These are phyloP conservation scores for Didymella arachidicola DNA, from an alignment of 2,329 filamentous ascomycete genomes.

Conservation along the genomic window DNA sequence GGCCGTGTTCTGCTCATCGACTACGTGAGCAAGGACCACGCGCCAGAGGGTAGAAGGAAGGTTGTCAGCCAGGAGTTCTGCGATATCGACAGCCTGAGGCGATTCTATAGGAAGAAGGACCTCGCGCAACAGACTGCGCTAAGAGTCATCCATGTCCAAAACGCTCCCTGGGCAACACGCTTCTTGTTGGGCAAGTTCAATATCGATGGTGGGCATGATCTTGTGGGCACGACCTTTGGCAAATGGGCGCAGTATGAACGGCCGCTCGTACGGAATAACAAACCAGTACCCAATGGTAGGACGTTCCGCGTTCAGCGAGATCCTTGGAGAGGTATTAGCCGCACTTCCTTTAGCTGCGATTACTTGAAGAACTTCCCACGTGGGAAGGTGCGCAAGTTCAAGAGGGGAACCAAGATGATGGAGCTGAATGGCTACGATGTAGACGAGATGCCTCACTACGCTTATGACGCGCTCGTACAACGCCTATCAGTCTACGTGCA, in stretches of 20 bases:
- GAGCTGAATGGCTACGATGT: conserved; percentile 60
- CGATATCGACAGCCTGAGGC: conserved; percentile 54
- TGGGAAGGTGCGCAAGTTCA: conserved; percentile 29
- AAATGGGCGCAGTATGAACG: conserved; percentile 59
- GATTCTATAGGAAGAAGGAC: conserved; percentile 53
- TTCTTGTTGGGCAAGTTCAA: conserved; percentile 62
- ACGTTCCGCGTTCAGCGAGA: conserved; percentile 60
- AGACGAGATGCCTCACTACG: conserved; percentile 54
- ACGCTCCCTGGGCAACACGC: conserved; percentile 59
- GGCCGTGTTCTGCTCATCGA: conserved; percentile 62
- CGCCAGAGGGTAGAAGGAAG: conserved; percentile 51
- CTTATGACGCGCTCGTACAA: conserved; percentile 60
- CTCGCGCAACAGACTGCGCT: conserved; percentile 48
- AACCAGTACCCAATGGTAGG: conserved; percentile 60
- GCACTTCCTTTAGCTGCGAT: conserved; percentile 61
- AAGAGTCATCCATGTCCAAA: conserved; percentile 60
- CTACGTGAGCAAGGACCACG: conserved; percentile 54
- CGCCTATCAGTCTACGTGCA: conserved; percentile 61
- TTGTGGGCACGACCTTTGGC: conserved; percentile 60
- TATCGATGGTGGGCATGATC: conserved; percentile 57
- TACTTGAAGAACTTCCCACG: conserved; percentile 58
- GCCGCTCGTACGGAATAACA: conserved; percentile 59
- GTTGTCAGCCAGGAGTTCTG: conserved; percentile 60
- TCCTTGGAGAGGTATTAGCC: conserved; percentile 60
- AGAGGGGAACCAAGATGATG: conserved; percentile 53